Base-by-base conservation (phyloP, 768 basidiomycete genomes). In the Russula dissimulans region DNA sequence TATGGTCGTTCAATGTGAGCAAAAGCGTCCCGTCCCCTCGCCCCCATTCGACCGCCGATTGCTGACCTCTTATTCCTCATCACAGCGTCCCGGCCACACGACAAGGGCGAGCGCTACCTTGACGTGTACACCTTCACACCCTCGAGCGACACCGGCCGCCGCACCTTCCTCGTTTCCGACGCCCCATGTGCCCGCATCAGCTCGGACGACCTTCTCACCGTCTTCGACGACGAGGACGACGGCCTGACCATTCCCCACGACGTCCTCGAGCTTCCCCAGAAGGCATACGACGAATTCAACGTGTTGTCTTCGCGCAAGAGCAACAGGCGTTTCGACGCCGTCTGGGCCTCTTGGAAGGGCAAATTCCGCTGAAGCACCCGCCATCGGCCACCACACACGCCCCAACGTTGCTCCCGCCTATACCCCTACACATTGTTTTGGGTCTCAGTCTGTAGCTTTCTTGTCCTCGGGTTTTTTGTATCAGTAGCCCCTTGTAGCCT, bases 101-200 rank as follows among this genome's bases (percentile, higher is more conserved):
- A 69, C 44, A 74, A 75, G 42, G 73, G 74, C 47, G 85, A 88
- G 46, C 79, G 74, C 54, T 84, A 77, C 71, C 68, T 89, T 51
- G 85, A 89, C 61, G 87, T 89, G 15, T 77, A 80, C 67, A 82
- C 82, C 3, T 89, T 79, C 67, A 69, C 75, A 1, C 84, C 83
- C 0, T 85, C 89, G 60, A 84, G 83, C 45, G 79, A 7, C 18
- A 4, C 34, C 17, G 42, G 81, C 56, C 78, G 84, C 59, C 78
- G 84, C 59, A 72, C 84, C 55, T 89, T 89, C 73, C 79, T 89
- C 60, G 79, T 81, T 0, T 79, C 81, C 2, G 70, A 77, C 34
- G 77, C 81, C 18, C 83, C 85, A 8, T 74, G 77, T 60, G 84
- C 85, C 2, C 85, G 87, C 70, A 86, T 88, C 62, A 68, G 78